These are phyloP conservation scores for Euphorbia peplus DNA, from an alignment of 345 rosid genomes.

Conservation along the genomic window DNA sequence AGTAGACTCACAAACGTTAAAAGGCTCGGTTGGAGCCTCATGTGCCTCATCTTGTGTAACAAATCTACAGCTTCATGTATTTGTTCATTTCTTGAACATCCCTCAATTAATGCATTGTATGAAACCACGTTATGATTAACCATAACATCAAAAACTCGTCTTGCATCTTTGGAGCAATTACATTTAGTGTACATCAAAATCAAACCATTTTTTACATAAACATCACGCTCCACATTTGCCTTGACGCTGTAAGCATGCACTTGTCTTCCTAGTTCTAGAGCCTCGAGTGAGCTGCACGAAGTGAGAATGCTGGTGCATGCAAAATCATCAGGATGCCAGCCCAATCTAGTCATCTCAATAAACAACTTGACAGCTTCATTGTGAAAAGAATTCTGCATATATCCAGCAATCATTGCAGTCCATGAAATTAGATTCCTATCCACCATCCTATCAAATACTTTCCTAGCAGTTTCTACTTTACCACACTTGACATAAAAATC, in stretches of 20 bases:
- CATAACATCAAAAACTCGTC: constrained; percentile 50
- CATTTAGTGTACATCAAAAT: constrained; percentile 80
- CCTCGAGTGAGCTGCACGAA: constrained; percentile 63
- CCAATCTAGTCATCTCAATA: constrained; percentile 38
- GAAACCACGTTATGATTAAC: constrained; percentile 45
- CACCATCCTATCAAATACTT: constrained; percentile 49
- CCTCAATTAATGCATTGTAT: constrained; percentile 74
- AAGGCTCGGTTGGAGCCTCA: constrained; percentile 43
- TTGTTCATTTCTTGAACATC: constrained; percentile 59
- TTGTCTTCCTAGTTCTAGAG: constrained; percentile 50
- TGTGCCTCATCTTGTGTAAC: constrained; percentile 55
- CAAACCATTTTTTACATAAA: constrained; percentile 55
- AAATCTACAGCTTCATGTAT: constrained; percentile 50
- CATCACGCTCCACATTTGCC: constrained; percentile 49
- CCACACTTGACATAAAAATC: constrained; percentile 66
- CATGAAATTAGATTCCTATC: constrained; percentile 56
- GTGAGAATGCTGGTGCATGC: constrained; percentile 68
- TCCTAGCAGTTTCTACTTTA: constrained; percentile 39
- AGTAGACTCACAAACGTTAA: constrained; percentile 79
- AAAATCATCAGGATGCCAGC: constrained; percentile 54
- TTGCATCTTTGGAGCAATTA: constrained; percentile 46
- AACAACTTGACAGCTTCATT: constrained; percentile 56
- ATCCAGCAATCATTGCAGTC: constrained; percentile 71
- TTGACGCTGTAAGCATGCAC: constrained; percentile 64
- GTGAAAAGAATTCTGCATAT: constrained; percentile 58